Evolutionary conservation across 345 rosid species (phyloP), one percentile per base, ranked within the genome.

Genomic region (Arabis hirsuta): DNA sequence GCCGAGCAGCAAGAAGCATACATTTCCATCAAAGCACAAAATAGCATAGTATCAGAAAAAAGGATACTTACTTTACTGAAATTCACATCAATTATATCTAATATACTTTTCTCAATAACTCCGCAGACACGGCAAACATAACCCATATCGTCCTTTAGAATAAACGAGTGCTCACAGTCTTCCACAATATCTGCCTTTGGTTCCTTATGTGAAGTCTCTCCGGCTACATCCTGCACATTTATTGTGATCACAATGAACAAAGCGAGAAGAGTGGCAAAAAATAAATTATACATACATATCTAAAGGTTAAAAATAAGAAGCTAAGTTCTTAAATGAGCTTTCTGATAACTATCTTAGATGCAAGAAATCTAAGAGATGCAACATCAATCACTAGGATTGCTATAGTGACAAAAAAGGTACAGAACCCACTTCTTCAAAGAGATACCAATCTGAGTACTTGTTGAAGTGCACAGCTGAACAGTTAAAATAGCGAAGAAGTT

Each of bases 81-180:
- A 48, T 90, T 90, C 72, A 89, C 73, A 58, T 95, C 99, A 61
- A 95, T 83, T 63, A 91, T 88, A 10, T 86, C 81, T 53, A 91
- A 87, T 55, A 90, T 95, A 56, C 90, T 82, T 84, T 83, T 84
- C 29, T 83, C 74, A 56, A 91, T 79, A 34, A 91, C 86, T 66
- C 99, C 96, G 51, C 96, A 95, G 45, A 87, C 79, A 26, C 96
- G 91, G 81, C 99, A 95, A 47, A 91, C 99, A 82, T 79, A 84
- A n/a, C 99, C 99, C 45, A 95, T 71, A 53, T 95, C 99, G 60
- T 95, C 99, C 87, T 77, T 90, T 76, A 95, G 68, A 53, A 91
- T 77, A 76, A 80, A 91, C 12, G 88, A 84, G 76, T 95, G 97
- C 20, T 88, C 93, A 73, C 99, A 95, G 36, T 77, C 83, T 41